Conservation (phyloP, 2,329 filamentous ascomycete species). For the Aspergillus viridinutans region DNA sequence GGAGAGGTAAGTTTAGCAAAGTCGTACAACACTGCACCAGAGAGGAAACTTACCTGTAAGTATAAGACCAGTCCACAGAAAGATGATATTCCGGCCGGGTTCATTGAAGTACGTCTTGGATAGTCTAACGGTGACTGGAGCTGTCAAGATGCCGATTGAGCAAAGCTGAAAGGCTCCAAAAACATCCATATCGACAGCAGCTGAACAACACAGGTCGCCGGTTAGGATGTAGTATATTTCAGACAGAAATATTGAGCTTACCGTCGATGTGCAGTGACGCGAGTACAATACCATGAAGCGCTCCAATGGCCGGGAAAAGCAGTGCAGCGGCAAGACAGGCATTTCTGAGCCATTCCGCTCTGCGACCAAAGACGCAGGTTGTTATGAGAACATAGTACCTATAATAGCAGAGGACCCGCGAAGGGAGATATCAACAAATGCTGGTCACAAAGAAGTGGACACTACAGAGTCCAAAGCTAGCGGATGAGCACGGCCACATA, state of each 20-base stretch:
- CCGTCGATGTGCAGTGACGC: conserved; percentile 56
- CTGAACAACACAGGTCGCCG: conserved; percentile 30
- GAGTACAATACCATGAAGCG: conserved; percentile 60
- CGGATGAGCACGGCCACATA: conserved; percentile 19
- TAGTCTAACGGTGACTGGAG: conserved; percentile 58
- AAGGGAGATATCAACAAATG: not conserved
- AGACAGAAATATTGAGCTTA: conserved; percentile 31
- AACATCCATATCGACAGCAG: conserved; percentile 63
- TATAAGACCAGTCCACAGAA: conserved; percentile 60
- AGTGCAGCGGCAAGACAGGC: conserved; percentile 61
- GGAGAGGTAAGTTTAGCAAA: not conserved
- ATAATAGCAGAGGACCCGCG: conserved; percentile 6
- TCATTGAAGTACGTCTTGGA: conserved; percentile 62
- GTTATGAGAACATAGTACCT: conserved; percentile 63
- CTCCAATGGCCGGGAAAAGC: conserved; percentile 60
- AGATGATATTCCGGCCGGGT: conserved; percentile 62
- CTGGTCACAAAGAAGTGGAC: not conserved
- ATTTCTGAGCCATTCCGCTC: conserved; percentile 58
- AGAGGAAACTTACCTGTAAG: conserved; percentile 44
- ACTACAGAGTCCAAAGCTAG: not conserved
- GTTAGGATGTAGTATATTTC: conserved; percentile 4
- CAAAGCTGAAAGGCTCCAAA: conserved; percentile 66
- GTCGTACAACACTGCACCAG: conserved; percentile 30
- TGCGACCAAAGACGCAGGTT: conserved; percentile 60
- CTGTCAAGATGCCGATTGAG: conserved; percentile 61